Percentiles rank a stretch among this genome's conserved stretches.
phyloP scores from a whole-genome alignment of 306 rosid species.

The Spatholobus suberectus region DNA sequence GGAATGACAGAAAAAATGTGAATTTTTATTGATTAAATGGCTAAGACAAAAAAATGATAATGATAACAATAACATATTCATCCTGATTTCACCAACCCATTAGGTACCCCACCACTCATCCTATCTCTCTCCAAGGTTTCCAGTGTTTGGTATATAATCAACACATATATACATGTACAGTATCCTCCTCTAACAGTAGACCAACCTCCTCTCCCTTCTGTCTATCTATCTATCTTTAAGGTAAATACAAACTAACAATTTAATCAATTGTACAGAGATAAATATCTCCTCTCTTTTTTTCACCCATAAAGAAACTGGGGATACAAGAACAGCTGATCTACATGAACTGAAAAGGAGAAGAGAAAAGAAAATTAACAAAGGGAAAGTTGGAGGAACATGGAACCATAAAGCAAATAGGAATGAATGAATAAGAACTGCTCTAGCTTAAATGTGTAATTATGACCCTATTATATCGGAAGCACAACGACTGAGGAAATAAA shows the following conservation, averaged over 20 bases:
- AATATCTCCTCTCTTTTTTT: background rate
- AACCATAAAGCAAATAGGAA: conserved; percentile 77
- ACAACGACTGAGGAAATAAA: too few species aligned
- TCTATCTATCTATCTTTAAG: conserved; percentile 29
- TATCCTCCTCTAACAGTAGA: conserved; percentile 56
- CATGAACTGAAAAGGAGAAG: conserved; percentile 33
- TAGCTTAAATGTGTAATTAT: too few species aligned
- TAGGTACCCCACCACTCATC: conserved; percentile 58
- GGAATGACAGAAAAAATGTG: background rate
- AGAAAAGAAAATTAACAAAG: background rate
- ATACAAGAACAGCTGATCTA: conserved; percentile 45
- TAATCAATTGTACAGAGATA: conserved; percentile 48
- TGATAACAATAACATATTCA: conserved; percentile 40
- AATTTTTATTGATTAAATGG: conserved; percentile 60
- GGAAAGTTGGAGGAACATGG: conserved; percentile 54
- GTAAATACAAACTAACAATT: conserved; percentile 37
- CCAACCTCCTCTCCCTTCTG: conserved; percentile 31
- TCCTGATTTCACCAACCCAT: conserved; percentile 56
- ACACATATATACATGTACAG: conserved; percentile 63
- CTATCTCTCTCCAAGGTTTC: conserved; percentile 51
- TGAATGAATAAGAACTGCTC: conserved; percentile 70
- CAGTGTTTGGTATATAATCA: conserved; percentile 50
- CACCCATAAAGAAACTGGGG: conserved; percentile 29
- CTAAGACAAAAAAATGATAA: conserved; percentile 28
- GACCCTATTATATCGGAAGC: too few species aligned